phyloP scores from a whole-genome alignment of 192 early-diverging fungal species.

The Podila epigama region DNA sequence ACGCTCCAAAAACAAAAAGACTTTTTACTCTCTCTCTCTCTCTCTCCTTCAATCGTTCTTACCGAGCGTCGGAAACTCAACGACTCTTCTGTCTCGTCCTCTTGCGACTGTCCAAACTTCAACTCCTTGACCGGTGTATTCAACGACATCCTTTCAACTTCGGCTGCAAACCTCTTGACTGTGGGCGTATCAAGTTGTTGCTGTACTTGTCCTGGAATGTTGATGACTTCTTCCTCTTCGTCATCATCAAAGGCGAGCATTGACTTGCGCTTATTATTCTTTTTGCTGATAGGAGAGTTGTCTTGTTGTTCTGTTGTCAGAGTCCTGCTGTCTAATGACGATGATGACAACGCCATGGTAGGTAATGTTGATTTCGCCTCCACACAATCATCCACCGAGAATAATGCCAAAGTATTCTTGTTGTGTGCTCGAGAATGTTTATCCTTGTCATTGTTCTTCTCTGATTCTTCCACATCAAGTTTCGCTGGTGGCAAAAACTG shows the following conservation, averaged over 20 bases:
- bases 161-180: constrained; percentile 44
- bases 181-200: constrained; percentile 9
- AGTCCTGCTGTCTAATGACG: too few species aligned
- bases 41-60: not conserved
- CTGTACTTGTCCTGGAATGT: constrained; percentile 4
- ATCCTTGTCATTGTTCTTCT: too few species aligned
- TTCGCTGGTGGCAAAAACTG: too few species aligned
- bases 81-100: constrained; percentile 9
- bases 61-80: constrained; percentile 25
- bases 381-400: too few species aligned
- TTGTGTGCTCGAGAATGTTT: too few species aligned
- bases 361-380: not conserved
- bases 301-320: not conserved
- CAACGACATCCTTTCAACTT: constrained; percentile 31
- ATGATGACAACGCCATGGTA: not conserved
- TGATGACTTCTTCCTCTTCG: not conserved
- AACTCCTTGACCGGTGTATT: constrained; percentile 14
- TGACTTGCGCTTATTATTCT: constrained; percentile 21
- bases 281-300: not conserved
- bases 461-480: too few species aligned
- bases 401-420: too few species aligned
- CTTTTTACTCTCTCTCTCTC: too few species aligned
- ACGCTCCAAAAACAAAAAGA: too few species aligned
- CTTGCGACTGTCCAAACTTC: constrained; percentile 2
- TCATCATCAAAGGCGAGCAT: constrained; percentile 17